Evolutionary conservation across 768 basidiomycete genomes (phyloP), one percentile per base, ranked within the genome.

Genomic region (Boletus rubropictus): DNA sequence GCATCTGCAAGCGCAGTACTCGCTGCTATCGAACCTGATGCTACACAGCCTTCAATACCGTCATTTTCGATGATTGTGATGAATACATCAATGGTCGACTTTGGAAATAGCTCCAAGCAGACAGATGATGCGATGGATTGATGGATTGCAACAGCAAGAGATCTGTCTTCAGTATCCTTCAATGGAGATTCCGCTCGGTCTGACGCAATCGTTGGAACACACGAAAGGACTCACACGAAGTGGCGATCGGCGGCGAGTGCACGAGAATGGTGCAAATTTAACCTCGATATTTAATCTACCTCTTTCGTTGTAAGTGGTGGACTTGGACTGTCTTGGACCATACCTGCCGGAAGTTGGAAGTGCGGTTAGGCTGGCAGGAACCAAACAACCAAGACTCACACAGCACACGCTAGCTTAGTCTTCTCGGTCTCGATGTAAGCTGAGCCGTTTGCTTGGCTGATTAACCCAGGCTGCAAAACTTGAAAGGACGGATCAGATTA

Each of bases 241-340:
- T 0, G 95, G 95, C 7, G 87, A 84, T 61, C 86, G 75, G 55
- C 95, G 73, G 14, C 73, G 76, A 24, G 72, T 67, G 56, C 85
- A 91, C 7, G 96, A 91, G 64, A 95, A 99, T 0, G 96, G 96
- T 2, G 94, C 79, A 58, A 94, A 97, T 68, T 97, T 97, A 42
- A 98, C 89, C 68, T 98, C 94, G 7, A 99, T 88, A 50, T 92
- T 97, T 42, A 99, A 68, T 44, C 78, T 79, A 1, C 95, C 96
- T 49, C 80, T 84, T 57, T 97, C 95, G 52, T 77, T 91, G 62
- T 94, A 99, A 3, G 80, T 67, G 12, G 75, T 73, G 44, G 78
- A 86, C 73, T 86, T 90, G 24, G 86, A 82, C 59, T 91, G 89
- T 46, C 89, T 81, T 17, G 89, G 89, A 4, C 89, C 86, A 66